Evolutionary conservation across 2,329 filamentous ascomycete species (phyloP).

Genomic region (Orbilia javanica): DNA sequence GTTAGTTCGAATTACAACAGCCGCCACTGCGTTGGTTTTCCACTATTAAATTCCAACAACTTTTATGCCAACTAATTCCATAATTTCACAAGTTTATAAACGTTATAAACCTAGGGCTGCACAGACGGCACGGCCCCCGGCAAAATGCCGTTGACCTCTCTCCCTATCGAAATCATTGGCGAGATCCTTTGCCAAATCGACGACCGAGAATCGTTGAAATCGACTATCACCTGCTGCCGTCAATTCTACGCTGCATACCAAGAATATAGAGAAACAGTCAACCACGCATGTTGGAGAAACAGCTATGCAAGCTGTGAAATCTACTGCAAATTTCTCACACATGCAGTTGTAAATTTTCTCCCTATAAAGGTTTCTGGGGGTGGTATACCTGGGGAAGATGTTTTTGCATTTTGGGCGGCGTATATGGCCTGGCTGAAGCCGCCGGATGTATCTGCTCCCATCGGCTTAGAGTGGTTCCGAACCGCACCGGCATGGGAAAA

Average conservation of each 20-base stretch:
- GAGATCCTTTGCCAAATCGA: conserved; percentile 28
- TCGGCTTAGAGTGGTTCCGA: not conserved
- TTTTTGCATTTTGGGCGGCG: not conserved
- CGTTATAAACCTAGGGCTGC: too few species aligned
- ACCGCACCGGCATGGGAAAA: not conserved
- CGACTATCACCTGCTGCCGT: not conserved
- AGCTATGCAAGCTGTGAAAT: not conserved
- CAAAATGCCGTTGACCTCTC: not conserved
- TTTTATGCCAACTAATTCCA: too few species aligned
- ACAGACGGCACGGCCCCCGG: too few species aligned
- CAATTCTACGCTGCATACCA: not conserved
- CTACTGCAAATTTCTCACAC: conserved; percentile 26
- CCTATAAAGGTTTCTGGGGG: not conserved
- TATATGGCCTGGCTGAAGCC: conserved; percentile 17
- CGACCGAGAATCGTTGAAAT: not conserved
- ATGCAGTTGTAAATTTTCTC: not conserved
- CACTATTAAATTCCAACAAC: conserved; percentile 2
- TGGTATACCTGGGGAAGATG: not conserved
- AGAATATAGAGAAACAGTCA: not conserved
- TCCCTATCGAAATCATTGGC: conserved; percentile 15
- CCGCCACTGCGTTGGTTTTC: not conserved
- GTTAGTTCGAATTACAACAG: not conserved
- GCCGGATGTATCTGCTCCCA: not conserved
- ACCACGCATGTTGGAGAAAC: conserved; percentile 19
- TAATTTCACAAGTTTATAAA: too few species aligned